phyloP scores from a whole-genome alignment of 1,284 basidiomycete species.

The Apiotrichum montevideense region DNA sequence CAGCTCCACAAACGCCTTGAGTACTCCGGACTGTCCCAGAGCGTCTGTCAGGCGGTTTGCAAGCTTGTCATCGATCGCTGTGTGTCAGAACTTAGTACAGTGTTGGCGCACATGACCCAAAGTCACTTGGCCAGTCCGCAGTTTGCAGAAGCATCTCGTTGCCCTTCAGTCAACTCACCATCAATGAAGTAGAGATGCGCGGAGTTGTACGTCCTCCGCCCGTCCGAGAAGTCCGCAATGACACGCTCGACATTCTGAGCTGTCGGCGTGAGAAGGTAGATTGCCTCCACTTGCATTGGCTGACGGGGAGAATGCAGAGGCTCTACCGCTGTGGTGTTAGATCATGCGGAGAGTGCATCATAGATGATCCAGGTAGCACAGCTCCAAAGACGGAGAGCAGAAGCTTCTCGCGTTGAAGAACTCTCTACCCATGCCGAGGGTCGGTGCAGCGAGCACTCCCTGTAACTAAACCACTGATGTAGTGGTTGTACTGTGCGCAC shows the following conservation, averaged over 20 bases:
- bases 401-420: too few relatives aligned
- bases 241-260: slow-evolving; percentile 87
- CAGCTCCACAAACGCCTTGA: slow-evolving; percentile 71
- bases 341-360: too few relatives aligned
- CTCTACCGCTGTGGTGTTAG: slow-evolving; percentile 45
- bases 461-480: too few relatives aligned
- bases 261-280: slow-evolving; percentile 93
- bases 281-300: slow-evolving; percentile 52
- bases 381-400: too few relatives aligned
- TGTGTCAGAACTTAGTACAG: background rate
- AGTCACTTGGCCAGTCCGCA: too few relatives aligned
- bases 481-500: slow-evolving; percentile 27
- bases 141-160: too few relatives aligned
- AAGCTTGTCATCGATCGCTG: slow-evolving; percentile 56
- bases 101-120: too few relatives aligned
- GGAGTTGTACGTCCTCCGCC: slow-evolving; percentile 68
- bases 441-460: too few relatives aligned
- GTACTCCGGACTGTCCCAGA: slow-evolving; percentile 41
- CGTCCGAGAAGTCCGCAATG: slow-evolving; percentile 70
- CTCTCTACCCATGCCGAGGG: too few relatives aligned
- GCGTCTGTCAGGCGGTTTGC: slow-evolving; percentile 61
- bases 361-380: too few relatives aligned
- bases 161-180: slow-evolving; percentile 52
- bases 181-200: slow-evolving; percentile 96
- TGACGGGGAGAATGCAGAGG: slow-evolving; percentile 54